phyloP scores from a whole-genome alignment of 768 basidiomycete species.

The Paxillus ammoniavirescens region DNA sequence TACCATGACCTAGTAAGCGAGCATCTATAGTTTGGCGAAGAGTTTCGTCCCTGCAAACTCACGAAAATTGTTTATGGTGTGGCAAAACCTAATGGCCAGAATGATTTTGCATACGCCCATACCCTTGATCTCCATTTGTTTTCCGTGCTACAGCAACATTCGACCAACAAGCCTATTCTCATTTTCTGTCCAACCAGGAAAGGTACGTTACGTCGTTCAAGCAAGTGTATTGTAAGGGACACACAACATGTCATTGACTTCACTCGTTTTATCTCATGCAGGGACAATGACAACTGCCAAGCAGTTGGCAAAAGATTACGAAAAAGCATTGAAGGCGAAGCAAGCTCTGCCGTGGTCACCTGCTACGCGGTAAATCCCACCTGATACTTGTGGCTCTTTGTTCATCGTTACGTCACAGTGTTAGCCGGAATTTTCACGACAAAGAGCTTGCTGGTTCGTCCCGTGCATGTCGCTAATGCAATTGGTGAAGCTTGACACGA shows the following conservation, averaged over 20 bases:
- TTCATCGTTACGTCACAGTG: slow-evolving; percentile 36
- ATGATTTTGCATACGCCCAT: slow-evolving; percentile 77
- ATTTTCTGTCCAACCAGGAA: slow-evolving; percentile 89
- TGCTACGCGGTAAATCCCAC: slow-evolving; percentile 45
- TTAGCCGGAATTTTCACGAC: slow-evolving; percentile 59
- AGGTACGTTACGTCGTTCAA: slow-evolving; percentile 45
- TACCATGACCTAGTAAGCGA: neutral
- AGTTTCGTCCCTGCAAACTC: slow-evolving; percentile 84
- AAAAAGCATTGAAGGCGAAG: slow-evolving; percentile 49
- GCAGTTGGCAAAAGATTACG: slow-evolving; percentile 70
- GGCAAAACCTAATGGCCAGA: slow-evolving; percentile 56
- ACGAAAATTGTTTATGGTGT: slow-evolving; percentile 72
- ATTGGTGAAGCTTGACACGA: slow-evolving; percentile 5
- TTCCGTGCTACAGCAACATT: slow-evolving; percentile 66
- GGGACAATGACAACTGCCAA: slow-evolving; percentile 71
- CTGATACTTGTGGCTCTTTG: neutral
- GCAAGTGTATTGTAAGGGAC: neutral
- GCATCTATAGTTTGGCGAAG: slow-evolving; percentile 78
- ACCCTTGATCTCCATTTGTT: slow-evolving; percentile 75
- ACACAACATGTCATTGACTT: neutral
- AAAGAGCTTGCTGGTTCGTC: slow-evolving; percentile 53
- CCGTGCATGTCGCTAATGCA: neutral
- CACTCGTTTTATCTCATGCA: slow-evolving; percentile 18
- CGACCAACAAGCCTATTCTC: slow-evolving; percentile 78
- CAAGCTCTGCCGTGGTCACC: slow-evolving; percentile 66